Base-by-base conservation (phyloP, 2,329 filamentous ascomycete species). In the Didymosphaeria variabile region DNA sequence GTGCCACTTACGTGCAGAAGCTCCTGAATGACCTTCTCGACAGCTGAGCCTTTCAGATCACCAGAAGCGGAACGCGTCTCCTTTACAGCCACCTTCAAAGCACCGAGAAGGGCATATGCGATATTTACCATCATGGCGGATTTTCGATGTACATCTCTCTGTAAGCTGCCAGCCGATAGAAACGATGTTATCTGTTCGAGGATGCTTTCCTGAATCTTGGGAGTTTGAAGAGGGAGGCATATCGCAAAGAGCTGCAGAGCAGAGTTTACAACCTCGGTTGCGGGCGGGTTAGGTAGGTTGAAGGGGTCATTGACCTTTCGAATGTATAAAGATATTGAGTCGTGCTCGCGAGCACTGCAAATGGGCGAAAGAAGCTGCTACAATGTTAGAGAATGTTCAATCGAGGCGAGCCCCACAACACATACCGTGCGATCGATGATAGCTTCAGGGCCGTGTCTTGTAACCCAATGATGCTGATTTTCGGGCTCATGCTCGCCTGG, bases 171-270 rank as follows among this genome's bases (percentile, higher is more conserved):
- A 1, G 93, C 91, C 0, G 92, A 91, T n/a, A 95, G 83, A 72
- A 96, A 97, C 0, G 92, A 95, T 17, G 92, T 90, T 51, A 98
- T 90, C 74, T 99, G 95, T 77, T 99, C 95, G 10, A 99, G 82
- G 51, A 97, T 92, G 73, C 94, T 97, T 77, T 99, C 95, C 72
- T 99, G 95, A 2, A 99, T 92, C 72, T 94, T 97, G 4, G 92
- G 86, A 0, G 92, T 91, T 49, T 97, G 96, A 10, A 97, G 83
- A 2, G 95, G 94, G 59, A 99, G 89, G 42, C 93, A 91, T 56
- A 97, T 92, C 1, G 94, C 93, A 75, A 99, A 99, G 0, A 98
- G 83, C 64, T 95, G 90, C 58, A 99, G 96, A 0, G 95, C 94
- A 72, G 94, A 89, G 73, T 99, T 97, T 62, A 98, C 92, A 29